Evolutionary conservation across 2,329 filamentous ascomycete species (phyloP).

Genomic region (Mollisiaceae sp.): DNA sequence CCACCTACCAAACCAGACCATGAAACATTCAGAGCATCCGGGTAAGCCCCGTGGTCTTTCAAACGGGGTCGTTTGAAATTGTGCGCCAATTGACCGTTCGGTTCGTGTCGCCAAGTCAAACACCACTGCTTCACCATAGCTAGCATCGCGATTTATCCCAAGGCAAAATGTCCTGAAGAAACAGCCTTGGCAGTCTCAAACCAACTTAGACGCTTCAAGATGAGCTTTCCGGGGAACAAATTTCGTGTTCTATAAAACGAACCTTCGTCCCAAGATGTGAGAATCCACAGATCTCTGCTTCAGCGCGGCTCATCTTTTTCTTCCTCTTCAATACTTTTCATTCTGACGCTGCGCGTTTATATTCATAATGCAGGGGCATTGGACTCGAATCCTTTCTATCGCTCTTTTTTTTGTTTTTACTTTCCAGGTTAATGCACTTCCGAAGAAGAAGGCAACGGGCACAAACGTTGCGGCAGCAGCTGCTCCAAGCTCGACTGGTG

Average conservation of each 20-base stretch:
- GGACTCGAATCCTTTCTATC: conserved; percentile 32
- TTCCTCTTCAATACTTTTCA: conserved; percentile 18
- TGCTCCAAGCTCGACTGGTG: conserved; percentile 15
- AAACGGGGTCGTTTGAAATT: no score
- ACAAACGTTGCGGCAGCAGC: conserved; percentile 22
- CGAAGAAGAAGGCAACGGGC: conserved; percentile 28
- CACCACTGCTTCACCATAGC: conserved; percentile 21
- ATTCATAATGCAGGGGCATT: conserved; percentile 30
- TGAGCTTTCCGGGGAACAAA: background rate
- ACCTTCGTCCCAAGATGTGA: conserved; percentile 23
- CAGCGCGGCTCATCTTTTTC: conserved; percentile 14
- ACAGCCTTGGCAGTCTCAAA: conserved; percentile 35
- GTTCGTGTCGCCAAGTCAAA: conserved; percentile 23
- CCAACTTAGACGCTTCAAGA: conserved; percentile 15
- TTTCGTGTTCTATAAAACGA: conserved; percentile 14
- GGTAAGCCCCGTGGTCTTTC: background rate
- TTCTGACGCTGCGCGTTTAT: conserved; percentile 35
- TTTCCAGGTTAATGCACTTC: conserved; percentile 30
- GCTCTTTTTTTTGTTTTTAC: conserved; percentile 29
- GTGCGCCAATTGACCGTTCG: background rate
- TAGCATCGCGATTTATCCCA: conserved; percentile 25
- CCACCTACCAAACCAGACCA: background rate
- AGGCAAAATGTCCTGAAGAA: conserved; percentile 25
- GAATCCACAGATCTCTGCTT: background rate
- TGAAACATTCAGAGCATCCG: background rate